phyloP scores from a whole-genome alignment of 768 basidiomycete species.

The Hericium erinaceus region DNA sequence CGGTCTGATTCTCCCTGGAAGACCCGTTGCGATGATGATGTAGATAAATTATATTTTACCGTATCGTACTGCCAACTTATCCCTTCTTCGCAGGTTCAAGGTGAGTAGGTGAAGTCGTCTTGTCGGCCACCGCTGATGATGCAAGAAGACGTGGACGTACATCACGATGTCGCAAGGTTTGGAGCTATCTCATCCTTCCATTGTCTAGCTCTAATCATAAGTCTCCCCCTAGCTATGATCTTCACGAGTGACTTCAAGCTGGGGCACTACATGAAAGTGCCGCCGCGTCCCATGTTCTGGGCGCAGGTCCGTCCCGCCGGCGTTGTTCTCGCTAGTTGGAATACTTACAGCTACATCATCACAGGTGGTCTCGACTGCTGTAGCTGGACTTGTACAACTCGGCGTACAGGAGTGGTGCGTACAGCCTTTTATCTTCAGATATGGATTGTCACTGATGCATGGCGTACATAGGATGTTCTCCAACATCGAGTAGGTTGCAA shows the following conservation, averaged over 20 bases:
- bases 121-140: not conserved
- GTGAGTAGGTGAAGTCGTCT: not conserved
- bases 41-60: slow-evolving; percentile 31
- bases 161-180: slow-evolving; percentile 43
- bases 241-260: slow-evolving; percentile 70
- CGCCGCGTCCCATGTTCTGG: slow-evolving; percentile 59
- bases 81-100: slow-evolving; percentile 6
- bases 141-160: slow-evolving; percentile 49
- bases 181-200: not conserved
- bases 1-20: slow-evolving; percentile 48
- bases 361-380: slow-evolving; percentile 25
- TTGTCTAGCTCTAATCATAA: slow-evolving; percentile 1
- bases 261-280: slow-evolving; percentile 63
- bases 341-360: slow-evolving; percentile 21
- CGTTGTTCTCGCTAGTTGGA: slow-evolving; percentile 40
- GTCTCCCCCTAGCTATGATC: slow-evolving; percentile 35
- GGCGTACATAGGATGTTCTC: slow-evolving; percentile 32
- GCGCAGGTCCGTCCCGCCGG: slow-evolving; percentile 17
- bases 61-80: not conserved
- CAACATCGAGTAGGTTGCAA: slow-evolving; percentile 28
- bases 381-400: slow-evolving; percentile 58
- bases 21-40: slow-evolving; percentile 72
- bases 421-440: not conserved
- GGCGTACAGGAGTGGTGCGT: slow-evolving; percentile 44
- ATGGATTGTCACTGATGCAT: not conserved